Base-by-base conservation (phyloP, 2,329 filamentous ascomycete species). In the Microdochium paspali region DNA sequence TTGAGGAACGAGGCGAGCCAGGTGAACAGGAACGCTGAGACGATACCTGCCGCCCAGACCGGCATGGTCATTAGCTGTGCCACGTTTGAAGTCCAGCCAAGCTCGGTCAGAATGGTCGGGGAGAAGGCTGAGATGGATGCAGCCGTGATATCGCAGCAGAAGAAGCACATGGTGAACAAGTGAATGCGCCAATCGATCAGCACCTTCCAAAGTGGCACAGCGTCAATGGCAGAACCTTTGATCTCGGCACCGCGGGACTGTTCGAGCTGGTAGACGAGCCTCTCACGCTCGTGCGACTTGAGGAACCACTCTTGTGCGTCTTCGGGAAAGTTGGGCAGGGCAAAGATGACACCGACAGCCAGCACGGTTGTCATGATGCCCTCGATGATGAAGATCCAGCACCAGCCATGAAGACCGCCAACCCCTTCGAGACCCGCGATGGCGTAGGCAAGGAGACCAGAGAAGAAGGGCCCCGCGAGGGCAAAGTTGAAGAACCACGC, bases 341-440 rank as follows among this genome's bases (percentile, higher is more conserved):
- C 46, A 10, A 53, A 47, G 24, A 57, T 42, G 23, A 59, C 51
- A 23, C 53, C 46, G 1, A 53, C 28, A 5, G 56, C 47, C 40
- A 60, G 42, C 28, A 50, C 45, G 26, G 51, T 43, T 2, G 58
- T 59, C 51, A 54, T 54, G 7, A 61, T 48, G n/a, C 59, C 58
- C 47, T 62, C 58, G 26, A 60, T 51, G 26, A 74, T 69, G 54
- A 74, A 74, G 30, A 74, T 68, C 71, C 70, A 73, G 20, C 66
- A 61, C 68, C 69, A 71, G 15, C 64, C 60, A 32, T 55, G 54
- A 46, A 66, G 66, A 9, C 68, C 68, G 10, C 57, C 61, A 15
- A 61, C 51, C 0, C 69, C 69, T 28, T 69, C 59, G 58, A 72
- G 63, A 35, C 65, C 55, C 21, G 60, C 57, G 48, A 71, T 65